phyloP scores from a whole-genome alignment of 306 rosid genomes.

The Gastrolobium villosum region DNA sequence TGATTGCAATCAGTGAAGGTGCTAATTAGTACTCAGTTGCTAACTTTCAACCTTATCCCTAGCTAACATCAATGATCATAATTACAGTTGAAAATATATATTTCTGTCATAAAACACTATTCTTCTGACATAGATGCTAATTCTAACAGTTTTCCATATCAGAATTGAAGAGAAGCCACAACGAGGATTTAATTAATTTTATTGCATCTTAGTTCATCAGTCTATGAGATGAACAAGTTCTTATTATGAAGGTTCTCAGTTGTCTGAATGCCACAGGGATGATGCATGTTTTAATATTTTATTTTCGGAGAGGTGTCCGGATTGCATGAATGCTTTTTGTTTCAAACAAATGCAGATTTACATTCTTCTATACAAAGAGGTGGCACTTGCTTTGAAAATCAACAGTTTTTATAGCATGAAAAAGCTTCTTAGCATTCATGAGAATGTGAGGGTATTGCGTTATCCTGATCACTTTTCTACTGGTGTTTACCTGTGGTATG shows the following conservation, averaged over 20 bases:
- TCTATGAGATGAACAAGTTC: slow-evolving; percentile 46
- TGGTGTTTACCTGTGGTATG: slow-evolving; percentile 98
- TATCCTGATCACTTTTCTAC: slow-evolving; percentile 97
- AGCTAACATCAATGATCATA: background rate
- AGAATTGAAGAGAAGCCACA: slow-evolving; percentile 30
- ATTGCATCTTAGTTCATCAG: slow-evolving; percentile 45
- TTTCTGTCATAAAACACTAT: background rate
- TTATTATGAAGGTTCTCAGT: slow-evolving; percentile 37
- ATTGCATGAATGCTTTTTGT: slow-evolving; percentile 2
- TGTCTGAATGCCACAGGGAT: slow-evolving; percentile 30
- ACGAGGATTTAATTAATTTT: slow-evolving; percentile 26
- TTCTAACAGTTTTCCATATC: background rate
- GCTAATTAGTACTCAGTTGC: background rate
- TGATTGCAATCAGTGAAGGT: background rate
- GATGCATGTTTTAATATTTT: slow-evolving; percentile 13
- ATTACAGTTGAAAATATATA: background rate
- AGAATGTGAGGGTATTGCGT: slow-evolving; percentile 96
- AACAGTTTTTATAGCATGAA: slow-evolving; percentile 95
- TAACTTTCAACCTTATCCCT: background rate
- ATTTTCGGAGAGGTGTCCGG: slow-evolving; percentile 28
- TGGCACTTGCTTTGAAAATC: slow-evolving; percentile 97
- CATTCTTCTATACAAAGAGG: slow-evolving; percentile 98
- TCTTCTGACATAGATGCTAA: background rate
- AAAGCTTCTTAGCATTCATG: slow-evolving; percentile 92
- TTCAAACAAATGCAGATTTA: slow-evolving; percentile 73